A percentile compares a stretch with the other conserved stretches of the same genome.
Evolutionary conservation across 352 stramenopile genomes (phyloP).

Genomic region (Plasmopara muralis): DNA sequence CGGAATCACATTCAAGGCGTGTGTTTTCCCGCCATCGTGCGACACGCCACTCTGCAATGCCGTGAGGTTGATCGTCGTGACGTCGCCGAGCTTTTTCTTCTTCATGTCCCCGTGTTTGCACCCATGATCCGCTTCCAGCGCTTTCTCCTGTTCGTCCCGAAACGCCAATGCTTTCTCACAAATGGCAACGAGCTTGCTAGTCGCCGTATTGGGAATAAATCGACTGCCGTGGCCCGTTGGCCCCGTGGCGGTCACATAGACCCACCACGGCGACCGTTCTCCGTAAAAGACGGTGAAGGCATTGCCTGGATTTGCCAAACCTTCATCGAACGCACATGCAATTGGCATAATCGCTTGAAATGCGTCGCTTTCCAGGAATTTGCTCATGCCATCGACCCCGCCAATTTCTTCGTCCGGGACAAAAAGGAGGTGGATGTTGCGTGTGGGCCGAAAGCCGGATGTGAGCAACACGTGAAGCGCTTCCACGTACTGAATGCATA

Average conservation of each 20-base stretch:
- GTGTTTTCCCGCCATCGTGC: slow-evolving; percentile 71
- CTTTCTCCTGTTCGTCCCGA: slow-evolving; percentile 81
- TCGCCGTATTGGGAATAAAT: slow-evolving; percentile 93
- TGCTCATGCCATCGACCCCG: slow-evolving; percentile 87
- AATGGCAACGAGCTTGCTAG: slow-evolving; percentile 90
- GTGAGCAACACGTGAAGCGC: slow-evolving; percentile 71
- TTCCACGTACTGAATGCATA: slow-evolving; percentile 94
- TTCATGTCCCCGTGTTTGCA: slow-evolving; percentile 91
- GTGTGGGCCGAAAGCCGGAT: slow-evolving; percentile 63
- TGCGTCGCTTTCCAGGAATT: slow-evolving; percentile 79
- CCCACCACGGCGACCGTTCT: slow-evolving; percentile 91
- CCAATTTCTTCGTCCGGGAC: slow-evolving; percentile 93
- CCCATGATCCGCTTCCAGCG: slow-evolving; percentile 55
- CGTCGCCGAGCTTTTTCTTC: slow-evolving; percentile 90
- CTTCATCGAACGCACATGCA: slow-evolving; percentile 92
- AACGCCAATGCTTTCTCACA: slow-evolving; percentile 83
- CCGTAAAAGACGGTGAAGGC: slow-evolving; percentile 95
- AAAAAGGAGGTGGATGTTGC: slow-evolving; percentile 90
- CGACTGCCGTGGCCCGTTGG: slow-evolving; percentile 84
- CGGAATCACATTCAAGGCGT: slow-evolving; percentile 92
- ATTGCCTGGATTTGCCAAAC: slow-evolving; percentile 84
- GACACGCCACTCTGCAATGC: slow-evolving; percentile 88
- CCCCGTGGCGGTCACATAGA: slow-evolving; percentile 75
- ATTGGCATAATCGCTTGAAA: slow-evolving; percentile 81
- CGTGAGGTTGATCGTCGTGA: slow-evolving; percentile 95